Percentiles rank a stretch among this genome's conserved stretches.
Conservation (phyloP, 1,139 yeast genomes). For the Chernovozyma aurita region DNA sequence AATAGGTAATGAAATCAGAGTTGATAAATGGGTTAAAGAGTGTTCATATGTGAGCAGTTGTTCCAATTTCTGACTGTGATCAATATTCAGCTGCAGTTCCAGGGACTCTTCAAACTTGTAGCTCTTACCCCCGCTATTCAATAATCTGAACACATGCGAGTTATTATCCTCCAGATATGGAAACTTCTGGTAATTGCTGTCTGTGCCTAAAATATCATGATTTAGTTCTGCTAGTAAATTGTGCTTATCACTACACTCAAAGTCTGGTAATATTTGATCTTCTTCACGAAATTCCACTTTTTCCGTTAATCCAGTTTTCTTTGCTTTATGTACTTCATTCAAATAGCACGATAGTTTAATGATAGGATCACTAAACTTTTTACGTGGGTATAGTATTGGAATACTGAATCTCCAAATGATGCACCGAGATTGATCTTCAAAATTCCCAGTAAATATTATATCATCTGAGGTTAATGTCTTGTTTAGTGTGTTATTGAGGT, state of each 20-base stretch:
- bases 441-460: slow-evolving; percentile 11
- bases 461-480: slow-evolving; percentile 11
- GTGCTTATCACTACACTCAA: slow-evolving; percentile 15
- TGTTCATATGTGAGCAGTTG: neutral
- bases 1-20: slow-evolving; percentile 27
- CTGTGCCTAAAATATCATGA: slow-evolving; percentile 5
- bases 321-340: slow-evolving; percentile 11
- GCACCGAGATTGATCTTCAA: slow-evolving; percentile 6
- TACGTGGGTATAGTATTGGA: slow-evolving; percentile 35
- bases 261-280: slow-evolving; percentile 15
- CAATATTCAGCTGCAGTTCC: neutral
- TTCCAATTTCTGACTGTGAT: neutral
- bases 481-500: slow-evolving; percentile 12
- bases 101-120: neutral
- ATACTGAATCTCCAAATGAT: slow-evolving; percentile 32
- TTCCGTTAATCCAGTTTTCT: neutral
- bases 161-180: neutral
- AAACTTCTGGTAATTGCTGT: neutral
- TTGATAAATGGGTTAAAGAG: neutral
- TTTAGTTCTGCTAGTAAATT: slow-evolving; percentile 25
- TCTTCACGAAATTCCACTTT: neutral
- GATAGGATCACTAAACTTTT: slow-evolving; percentile 28
- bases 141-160: neutral
- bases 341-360: slow-evolving; percentile 23
- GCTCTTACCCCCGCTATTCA: neutral